phyloP scores from a whole-genome alignment of 352 stramenopile species.

The Phytophthora pluvialis region DNA sequence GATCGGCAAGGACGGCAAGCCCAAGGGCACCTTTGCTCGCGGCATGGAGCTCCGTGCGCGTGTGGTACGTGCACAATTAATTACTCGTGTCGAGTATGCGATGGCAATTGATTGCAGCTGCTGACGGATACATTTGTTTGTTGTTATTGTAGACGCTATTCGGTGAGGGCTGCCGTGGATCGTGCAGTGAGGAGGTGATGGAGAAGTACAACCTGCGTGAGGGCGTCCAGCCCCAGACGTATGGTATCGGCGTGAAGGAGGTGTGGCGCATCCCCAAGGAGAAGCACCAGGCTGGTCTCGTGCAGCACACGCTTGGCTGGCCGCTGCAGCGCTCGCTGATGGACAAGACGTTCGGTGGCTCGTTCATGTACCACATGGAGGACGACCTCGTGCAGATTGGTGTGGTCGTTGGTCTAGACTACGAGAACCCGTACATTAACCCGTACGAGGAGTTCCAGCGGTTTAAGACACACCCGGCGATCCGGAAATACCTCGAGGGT shows the following conservation, averaged over 20 bases:
- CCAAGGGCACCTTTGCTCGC: conserved; percentile 97
- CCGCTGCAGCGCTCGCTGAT: conserved; percentile 92
- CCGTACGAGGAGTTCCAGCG: conserved; percentile 99
- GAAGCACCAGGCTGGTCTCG: conserved; percentile 93
- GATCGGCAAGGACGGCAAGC: conserved; percentile 95
- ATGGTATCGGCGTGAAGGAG: conserved; percentile 99
- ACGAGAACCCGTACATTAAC: conserved; percentile 99
- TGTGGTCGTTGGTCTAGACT: conserved; percentile 98
- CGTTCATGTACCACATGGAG: conserved; percentile 99
- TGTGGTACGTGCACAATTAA: conserved; percentile 47
- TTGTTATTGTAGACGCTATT: conserved; percentile 94
- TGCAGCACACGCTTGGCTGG: conserved; percentile 99
- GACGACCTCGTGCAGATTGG: conserved; percentile 96
- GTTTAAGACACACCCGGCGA: conserved; percentile 98
- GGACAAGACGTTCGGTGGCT: conserved; percentile 97
- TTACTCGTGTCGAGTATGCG: background rate
- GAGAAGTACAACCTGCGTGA: conserved; percentile 95
- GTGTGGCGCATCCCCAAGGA: conserved; percentile 93
- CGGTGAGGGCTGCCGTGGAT: conserved; percentile 97
- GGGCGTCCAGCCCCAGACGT: conserved; percentile 94
- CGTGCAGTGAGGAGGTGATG: conserved; percentile 97
- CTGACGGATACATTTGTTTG: conserved; percentile 9
- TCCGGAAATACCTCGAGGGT: conserved; percentile 94
- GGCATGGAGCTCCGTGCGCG: conserved; percentile 97
- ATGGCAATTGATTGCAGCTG: background rate